Percentiles rank a stretch among this genome's conserved stretches.
Conservation (phyloP, 1,284 basidiomycete species). For the Tylopilus sp. region DNA sequence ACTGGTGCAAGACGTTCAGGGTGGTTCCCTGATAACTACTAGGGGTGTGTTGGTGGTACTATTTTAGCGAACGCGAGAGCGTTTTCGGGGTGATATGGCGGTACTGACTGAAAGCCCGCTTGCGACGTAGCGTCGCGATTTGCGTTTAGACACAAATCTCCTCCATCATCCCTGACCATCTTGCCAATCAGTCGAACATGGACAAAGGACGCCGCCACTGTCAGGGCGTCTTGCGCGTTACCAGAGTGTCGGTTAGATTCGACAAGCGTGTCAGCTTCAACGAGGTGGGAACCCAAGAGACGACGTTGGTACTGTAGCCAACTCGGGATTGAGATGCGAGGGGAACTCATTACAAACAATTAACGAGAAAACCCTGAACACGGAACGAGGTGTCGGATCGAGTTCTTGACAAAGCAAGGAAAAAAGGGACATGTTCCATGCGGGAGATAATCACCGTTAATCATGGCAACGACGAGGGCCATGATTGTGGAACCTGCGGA, state of each 20-base stretch:
- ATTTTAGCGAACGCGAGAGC: constrained; percentile 1
- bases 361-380: constrained; percentile 13
- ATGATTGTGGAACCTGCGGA: background rate
- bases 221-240: constrained; percentile 12
- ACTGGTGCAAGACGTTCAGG: constrained; percentile 9
- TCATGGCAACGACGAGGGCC: constrained; percentile 8
- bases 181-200: constrained; percentile 5
- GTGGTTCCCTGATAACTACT: background rate
- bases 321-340: background rate
- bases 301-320: constrained; percentile 2
- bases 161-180: background rate
- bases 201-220: constrained; percentile 1
- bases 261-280: constrained; percentile 7
- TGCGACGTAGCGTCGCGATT: constrained; percentile 8
- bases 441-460: constrained; percentile 27
- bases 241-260: constrained; percentile 18
- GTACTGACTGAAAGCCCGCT: background rate
- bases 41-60: too few relatives aligned
- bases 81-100: constrained; percentile 22
- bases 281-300: constrained; percentile 2
- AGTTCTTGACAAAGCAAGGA: background rate
- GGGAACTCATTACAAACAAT: constrained; percentile 1
- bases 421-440: constrained; percentile 7
- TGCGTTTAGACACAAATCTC: constrained; percentile 4
- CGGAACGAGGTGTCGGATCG: background rate